These are phyloP conservation scores for Kluyveromyces siamensis DNA, from an alignment of 805 yeast genomes.

Conservation along the genomic window DNA sequence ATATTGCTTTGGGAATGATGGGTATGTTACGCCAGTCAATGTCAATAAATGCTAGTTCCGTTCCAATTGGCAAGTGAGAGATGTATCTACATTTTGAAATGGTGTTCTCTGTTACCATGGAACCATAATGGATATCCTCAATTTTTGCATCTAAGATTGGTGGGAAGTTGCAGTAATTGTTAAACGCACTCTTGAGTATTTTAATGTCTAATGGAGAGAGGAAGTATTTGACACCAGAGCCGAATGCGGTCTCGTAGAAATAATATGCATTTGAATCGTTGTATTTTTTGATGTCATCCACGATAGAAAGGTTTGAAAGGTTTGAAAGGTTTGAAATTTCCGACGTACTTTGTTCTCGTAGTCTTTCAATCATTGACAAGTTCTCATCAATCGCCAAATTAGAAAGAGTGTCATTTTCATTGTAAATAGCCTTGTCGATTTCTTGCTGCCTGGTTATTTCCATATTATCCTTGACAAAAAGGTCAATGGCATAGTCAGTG, in stretches of 20 bases:
- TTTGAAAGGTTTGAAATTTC: slow-evolving; percentile 4
- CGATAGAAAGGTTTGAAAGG: slow-evolving; percentile 11
- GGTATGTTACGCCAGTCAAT: slow-evolving; percentile 64
- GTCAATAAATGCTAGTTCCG: slow-evolving; percentile 75
- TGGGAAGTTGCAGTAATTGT: slow-evolving; percentile 61
- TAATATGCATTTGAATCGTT: slow-evolving; percentile 44
- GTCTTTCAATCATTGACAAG: slow-evolving; percentile 34
- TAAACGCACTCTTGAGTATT: slow-evolving; percentile 55
- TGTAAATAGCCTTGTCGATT: slow-evolving; percentile 50
- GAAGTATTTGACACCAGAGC: slow-evolving; percentile 55
- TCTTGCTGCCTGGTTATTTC: slow-evolving; percentile 42
- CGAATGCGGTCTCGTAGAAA: slow-evolving; percentile 73
- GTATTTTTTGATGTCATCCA: slow-evolving; percentile 10
- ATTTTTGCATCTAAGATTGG: slow-evolving; percentile 48
- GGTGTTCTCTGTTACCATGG: slow-evolving; percentile 48
- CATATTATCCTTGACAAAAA: slow-evolving; percentile 51
- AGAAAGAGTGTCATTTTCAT: slow-evolving; percentile 49
- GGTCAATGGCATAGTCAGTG: slow-evolving; percentile 39
- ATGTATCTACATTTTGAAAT: slow-evolving; percentile 62
- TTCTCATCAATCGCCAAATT: slow-evolving; percentile 49
- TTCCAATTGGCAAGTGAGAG: slow-evolving; percentile 76
- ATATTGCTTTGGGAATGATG: slow-evolving; percentile 35
- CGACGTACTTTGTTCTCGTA: slow-evolving; percentile 7
- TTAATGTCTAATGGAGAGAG: slow-evolving; percentile 74
- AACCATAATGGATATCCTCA: slow-evolving; percentile 63